phyloP scores from a whole-genome alignment of 139 green algal species.

The Chlorella sp. region DNA sequence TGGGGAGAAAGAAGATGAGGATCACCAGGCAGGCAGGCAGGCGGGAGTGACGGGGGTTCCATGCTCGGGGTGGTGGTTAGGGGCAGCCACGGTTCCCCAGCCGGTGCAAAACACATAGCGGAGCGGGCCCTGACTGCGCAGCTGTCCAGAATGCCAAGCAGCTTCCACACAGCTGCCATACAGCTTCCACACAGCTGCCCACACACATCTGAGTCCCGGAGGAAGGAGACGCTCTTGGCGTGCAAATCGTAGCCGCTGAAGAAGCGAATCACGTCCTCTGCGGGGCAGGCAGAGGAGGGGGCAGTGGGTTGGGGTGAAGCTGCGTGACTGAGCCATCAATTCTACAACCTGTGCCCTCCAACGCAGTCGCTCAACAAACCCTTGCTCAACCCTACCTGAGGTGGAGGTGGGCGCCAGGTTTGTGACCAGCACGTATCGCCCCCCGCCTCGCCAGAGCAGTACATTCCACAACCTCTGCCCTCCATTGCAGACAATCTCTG shows the following conservation, averaged over 20 bases:
- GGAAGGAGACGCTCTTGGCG: constrained; percentile 26
- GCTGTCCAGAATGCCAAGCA: neutral
- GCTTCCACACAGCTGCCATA: too few relatives aligned
- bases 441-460: too few relatives aligned
- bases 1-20: neutral
- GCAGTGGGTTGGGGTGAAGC: neutral
- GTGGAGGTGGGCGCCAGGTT: neutral
- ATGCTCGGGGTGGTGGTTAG: too few relatives aligned
- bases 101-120: too few relatives aligned
- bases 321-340: too few relatives aligned
- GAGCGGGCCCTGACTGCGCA: neutral
- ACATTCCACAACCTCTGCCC: too few relatives aligned
- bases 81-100: too few relatives aligned
- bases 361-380: neutral
- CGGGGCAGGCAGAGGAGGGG: neutral
- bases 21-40: neutral
- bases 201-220: neutral
- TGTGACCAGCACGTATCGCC: too few relatives aligned
- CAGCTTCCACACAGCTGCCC: too few relatives aligned
- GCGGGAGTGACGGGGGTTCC: too few relatives aligned
- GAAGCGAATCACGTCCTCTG: neutral
- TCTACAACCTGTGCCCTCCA: neutral
- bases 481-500: too few relatives aligned
- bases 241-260: constrained; percentile 38
- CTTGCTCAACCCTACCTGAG: neutral